phyloP scores from a whole-genome alignment of 2,329 filamentous ascomycete genomes.

The Epicoccum sorghinum region DNA sequence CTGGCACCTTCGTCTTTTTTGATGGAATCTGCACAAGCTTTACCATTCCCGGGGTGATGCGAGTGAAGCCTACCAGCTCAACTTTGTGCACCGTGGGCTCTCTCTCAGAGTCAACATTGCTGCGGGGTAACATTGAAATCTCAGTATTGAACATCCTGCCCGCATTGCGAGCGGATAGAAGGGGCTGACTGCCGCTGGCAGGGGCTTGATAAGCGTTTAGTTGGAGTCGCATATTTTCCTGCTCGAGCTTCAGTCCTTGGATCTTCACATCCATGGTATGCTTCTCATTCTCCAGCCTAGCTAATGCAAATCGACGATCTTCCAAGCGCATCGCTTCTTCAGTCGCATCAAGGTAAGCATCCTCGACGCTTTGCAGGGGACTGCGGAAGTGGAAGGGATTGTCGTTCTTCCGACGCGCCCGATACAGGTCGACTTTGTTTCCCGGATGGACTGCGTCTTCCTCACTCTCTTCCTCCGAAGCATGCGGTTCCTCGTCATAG shows the following conservation, averaged over 20 bases:
- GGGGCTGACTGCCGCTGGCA: background rate
- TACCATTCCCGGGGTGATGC: slow-evolving; percentile 23
- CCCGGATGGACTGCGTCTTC: slow-evolving; percentile 3
- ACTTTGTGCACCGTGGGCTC: slow-evolving; percentile 26
- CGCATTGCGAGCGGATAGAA: slow-evolving; percentile 2
- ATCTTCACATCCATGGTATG: slow-evolving; percentile 16
- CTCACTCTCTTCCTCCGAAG: background rate
- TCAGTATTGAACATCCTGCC: slow-evolving; percentile 13
- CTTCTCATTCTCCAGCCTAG: slow-evolving; percentile 15
- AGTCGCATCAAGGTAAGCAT: slow-evolving; percentile 27
- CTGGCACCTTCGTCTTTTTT: slow-evolving; percentile 12
- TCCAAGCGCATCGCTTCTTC: slow-evolving; percentile 19
- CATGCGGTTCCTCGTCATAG: background rate
- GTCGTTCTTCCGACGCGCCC: slow-evolving; percentile 1
- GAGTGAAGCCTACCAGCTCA: slow-evolving; percentile 16
- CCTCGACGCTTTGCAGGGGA: slow-evolving; percentile 31
- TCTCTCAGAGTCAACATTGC: slow-evolving; percentile 28
- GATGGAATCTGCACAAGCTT: slow-evolving; percentile 31
- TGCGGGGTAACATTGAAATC: slow-evolving; percentile 19
- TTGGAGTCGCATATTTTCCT: slow-evolving; percentile 18
- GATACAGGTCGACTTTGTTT: slow-evolving; percentile 6
- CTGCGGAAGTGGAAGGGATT: slow-evolving; percentile 13
- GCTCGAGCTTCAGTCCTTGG: slow-evolving; percentile 13
- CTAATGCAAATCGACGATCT: background rate
- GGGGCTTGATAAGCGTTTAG: background rate